Evolutionary conservation across 805 yeast species (phyloP).

Genomic region (Kodamaea jinghongensis): DNA sequence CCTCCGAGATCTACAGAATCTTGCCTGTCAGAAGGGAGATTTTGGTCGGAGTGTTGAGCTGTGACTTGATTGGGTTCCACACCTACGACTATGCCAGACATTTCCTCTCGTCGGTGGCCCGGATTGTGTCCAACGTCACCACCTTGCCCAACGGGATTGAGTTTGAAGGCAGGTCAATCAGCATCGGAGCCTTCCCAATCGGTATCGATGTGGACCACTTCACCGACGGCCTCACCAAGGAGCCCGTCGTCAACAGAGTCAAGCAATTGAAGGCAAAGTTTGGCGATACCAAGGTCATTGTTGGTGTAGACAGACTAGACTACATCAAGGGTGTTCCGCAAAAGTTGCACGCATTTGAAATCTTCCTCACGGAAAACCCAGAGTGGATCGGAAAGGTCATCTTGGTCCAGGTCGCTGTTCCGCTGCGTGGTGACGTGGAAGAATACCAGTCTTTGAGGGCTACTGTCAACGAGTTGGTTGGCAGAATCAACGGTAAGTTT

Average conservation of each 20-base stretch:
- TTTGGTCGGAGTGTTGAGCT: slow-evolving; percentile 84
- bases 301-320: slow-evolving; percentile 95
- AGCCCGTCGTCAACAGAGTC: slow-evolving; percentile 64
- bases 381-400: slow-evolving; percentile 98
- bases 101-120: slow-evolving; percentile 83
- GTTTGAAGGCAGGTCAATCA: slow-evolving; percentile 69
- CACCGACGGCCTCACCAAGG: slow-evolving; percentile 67
- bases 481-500: slow-evolving; percentile 92
- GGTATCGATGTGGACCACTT: slow-evolving; percentile 96
- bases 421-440: slow-evolving; percentile 96
- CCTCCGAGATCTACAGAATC: slow-evolving; percentile 92
- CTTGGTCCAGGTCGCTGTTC: slow-evolving; percentile 94
- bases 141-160: slow-evolving; percentile 91
- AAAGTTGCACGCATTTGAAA: slow-evolving; percentile 93
- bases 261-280: slow-evolving; percentile 55
- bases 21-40: slow-evolving; percentile 94
- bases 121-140: slow-evolving; percentile 69
- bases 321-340: slow-evolving; percentile 98
- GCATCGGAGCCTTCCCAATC: slow-evolving; percentile 97
- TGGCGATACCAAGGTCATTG: slow-evolving; percentile 81
- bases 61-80: slow-evolving; percentile 95
- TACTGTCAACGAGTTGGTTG: slow-evolving; percentile 93
- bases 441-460: slow-evolving; percentile 93
- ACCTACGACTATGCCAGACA: slow-evolving; percentile 99
- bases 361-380: slow-evolving; percentile 87